Evolutionary conservation across 345 rosid species (phyloP), one percentile per base, ranked within the genome.

Genomic region (Psidium guajava): DNA sequence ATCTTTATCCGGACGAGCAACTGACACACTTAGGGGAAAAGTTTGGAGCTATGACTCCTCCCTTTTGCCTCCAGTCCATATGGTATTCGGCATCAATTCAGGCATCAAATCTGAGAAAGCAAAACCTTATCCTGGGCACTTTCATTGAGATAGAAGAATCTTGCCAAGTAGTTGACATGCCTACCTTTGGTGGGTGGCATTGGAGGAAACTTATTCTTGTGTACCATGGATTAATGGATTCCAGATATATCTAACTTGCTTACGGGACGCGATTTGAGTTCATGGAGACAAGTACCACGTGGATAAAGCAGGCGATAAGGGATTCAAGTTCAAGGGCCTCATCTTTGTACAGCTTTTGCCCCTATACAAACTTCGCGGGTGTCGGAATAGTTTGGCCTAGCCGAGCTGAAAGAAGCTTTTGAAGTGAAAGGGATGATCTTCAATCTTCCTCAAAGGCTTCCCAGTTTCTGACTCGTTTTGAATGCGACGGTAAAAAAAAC

Each of bases 381-480:
- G 42, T 11, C 20, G 56, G n/a, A 14, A 69, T 32, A 16, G 42
- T 69, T 69, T 32, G 13, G 12, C 47, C 24, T 32, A 16, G 44
- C 9, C 47, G 42, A 69, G 21, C 16, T 2, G 24, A 64, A 55
- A 8, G 84, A 32, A 49, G 52, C 52, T 11, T 11, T 36, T 18
- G 16, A 49, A 18, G 51, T 24, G 77, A 47, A 82, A 82, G 36
- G 87, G 80, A 50, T 51, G 59, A 82, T 54, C 36, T n/a, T 74
- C 84, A 53, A 81, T 58, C 87, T 82, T 84, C 87, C 87, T 85
- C 87, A 82, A 51, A 85, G 84, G 87, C 87, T 85, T 85, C 87
- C 84, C 32, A 47, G 61, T 59, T 42, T 47, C 42, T 22, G 36
- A 64, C 54, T 50, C 42, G 74, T 24, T 59, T 83, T 25, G 42